phyloP scores from a whole-genome alignment of 371 early-diverging fungal genomes.

The Mortierella sp. region DNA sequence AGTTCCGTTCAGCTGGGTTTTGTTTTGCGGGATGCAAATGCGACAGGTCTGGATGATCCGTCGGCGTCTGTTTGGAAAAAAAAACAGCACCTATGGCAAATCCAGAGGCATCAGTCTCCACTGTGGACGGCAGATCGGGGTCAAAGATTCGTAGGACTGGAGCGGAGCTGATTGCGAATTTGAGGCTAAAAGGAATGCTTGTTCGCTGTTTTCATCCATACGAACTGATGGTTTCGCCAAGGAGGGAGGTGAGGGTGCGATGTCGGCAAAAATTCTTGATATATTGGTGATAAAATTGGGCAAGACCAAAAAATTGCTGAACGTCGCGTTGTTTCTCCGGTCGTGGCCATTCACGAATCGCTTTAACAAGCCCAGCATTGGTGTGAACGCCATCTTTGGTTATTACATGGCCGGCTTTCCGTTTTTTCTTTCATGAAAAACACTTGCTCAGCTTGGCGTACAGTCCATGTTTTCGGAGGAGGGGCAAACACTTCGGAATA shows the following conservation, averaged over 20 bases:
- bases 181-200: conserved; percentile 14
- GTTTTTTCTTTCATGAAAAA: conserved; percentile 12
- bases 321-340: conserved; percentile 34
- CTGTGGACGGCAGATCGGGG: conserved; percentile 4
- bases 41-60: conserved; percentile 30
- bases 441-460: conserved; percentile 63
- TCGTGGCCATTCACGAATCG: conserved; percentile 11
- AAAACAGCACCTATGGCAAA: conserved; percentile 50
- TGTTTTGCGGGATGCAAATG: conserved; percentile 56
- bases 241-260: conserved; percentile 49
- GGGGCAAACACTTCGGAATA: conserved; percentile 49
- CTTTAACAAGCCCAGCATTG: conserved; percentile 9
- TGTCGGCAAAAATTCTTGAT: conserved; percentile 53
- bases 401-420: conserved; percentile 10
- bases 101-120: conserved; percentile 55
- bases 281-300: conserved; percentile 62
- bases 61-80: conserved; percentile 46
- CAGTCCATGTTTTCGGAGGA: conserved; percentile 50
- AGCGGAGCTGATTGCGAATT: conserved; percentile 8
- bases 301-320: conserved; percentile 60
- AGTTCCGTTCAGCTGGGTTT: conserved; percentile 31
- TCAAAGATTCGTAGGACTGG: conserved; percentile 17
- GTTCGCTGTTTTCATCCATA: not conserved
- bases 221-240: conserved; percentile 52
- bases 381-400: conserved; percentile 19